A percentile compares a stretch with the other conserved stretches of the same genome.
These are phyloP conservation scores for Pontederia crassipes DNA, from an alignment of 176 grass and related monocot genomes.

Conservation along the genomic window DNA sequence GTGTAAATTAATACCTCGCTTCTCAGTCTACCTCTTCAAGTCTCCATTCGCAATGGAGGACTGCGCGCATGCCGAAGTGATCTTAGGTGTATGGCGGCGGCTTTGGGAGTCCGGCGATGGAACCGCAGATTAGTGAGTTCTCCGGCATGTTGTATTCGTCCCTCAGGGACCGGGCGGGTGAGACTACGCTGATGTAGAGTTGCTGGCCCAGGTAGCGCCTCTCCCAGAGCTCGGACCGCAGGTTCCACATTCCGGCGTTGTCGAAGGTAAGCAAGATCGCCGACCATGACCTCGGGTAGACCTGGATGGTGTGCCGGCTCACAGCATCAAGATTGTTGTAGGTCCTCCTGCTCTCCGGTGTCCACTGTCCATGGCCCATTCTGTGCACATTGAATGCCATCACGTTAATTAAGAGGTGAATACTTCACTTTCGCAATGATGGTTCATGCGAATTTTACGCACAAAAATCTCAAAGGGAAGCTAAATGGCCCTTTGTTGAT, in stretches of 20 bases:
- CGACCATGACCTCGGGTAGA: constrained; percentile 35
- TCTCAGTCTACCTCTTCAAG: too few species aligned
- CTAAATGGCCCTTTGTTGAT: not conserved
- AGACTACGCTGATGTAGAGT: constrained; percentile 29
- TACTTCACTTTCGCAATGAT: not conserved
- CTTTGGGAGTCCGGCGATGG: not conserved
- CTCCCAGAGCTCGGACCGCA: constrained; percentile 21
- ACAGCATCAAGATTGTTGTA: constrained; percentile 35
- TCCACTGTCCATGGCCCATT: constrained; percentile 34
- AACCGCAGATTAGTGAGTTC: not conserved
- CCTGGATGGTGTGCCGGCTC: constrained; percentile 37
- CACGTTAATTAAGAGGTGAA: not conserved
- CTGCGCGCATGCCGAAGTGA: not conserved
- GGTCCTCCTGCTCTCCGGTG: constrained; percentile 18
- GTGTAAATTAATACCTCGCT: too few species aligned
- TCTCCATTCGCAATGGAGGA: too few species aligned
- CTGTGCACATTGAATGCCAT: not conserved
- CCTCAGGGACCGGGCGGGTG: constrained; percentile 24
- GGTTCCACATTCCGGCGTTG: constrained; percentile 36
- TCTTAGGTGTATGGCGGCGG: not conserved
- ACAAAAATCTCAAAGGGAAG: not conserved
- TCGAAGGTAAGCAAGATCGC: constrained; percentile 33
- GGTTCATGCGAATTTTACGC: too few species aligned
- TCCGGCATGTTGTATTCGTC: constrained; percentile 36
- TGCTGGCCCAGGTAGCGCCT: constrained; percentile 30